Evolutionary conservation across 495 filamentous ascomycete genomes (phyloP), one percentile per base, ranked within the genome.

Genomic region (Podospora anserina): DNA sequence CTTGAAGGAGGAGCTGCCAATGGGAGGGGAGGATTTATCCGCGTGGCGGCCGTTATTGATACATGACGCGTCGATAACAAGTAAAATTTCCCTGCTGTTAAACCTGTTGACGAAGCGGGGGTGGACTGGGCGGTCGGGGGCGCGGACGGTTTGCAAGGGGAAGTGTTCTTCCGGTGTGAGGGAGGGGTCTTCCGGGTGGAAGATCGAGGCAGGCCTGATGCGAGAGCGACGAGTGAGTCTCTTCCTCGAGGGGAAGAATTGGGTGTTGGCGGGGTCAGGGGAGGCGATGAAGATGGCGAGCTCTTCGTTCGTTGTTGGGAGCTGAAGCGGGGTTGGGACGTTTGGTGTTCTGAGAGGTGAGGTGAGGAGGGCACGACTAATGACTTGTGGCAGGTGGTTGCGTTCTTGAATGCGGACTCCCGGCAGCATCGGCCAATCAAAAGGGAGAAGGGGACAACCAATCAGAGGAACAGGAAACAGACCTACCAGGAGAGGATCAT

Each of bases 1-100:
- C 13, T 76, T 69, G 62, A 82, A 80, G 11, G 77, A 75, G 61
- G 77, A 81, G n/a, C 80, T 80, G 55, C 61, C 80, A 7, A 49
- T 16, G 13, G 79, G 71, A 16, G 34, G 49, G 16, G 62, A 54
- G 58, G 60, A 23, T n/a, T 58, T 18, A 57, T 20, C 19, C 13
- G 32, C 28, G 66, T 68, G 63, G 53, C 56, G 63, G 23, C 79
- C 76, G 65, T 82, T 82, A 66, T 81, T 72, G 30, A 78, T 61
- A 62, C 80, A 83, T 1, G 78, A 77, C 2, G 81, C 80, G 67
- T 81, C 79, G 27, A 80, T 70, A 62, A 78, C 78, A 49, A 83
- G 75, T 5, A 82, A 75, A 19, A 81, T 76, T 70, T 82, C 75
- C 60, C 70, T 72, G 66, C 72, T 76, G 64, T 80, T 66, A 69